A percentile compares a stretch with the other conserved stretches of the same genome.
These are phyloP conservation scores for Dioscorea zingiberensis DNA, from an alignment of 106 monocot genomes.

Conservation along the genomic window DNA sequence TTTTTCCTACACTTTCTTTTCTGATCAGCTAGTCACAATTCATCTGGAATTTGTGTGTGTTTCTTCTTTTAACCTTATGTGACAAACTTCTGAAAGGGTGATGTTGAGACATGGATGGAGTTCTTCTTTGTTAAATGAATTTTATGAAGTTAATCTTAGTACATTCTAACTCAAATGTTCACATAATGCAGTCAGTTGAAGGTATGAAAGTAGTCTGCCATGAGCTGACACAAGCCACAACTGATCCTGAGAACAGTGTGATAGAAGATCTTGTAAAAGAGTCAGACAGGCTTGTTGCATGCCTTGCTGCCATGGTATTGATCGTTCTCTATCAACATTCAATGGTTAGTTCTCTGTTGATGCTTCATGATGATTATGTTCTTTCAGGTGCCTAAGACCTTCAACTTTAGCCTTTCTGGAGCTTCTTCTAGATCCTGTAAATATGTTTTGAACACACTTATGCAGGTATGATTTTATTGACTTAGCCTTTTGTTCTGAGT, in stretches of 20 bases:
- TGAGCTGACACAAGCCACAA: constrained; percentile 61
- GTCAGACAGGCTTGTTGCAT: constrained; percentile 85
- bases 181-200: constrained; percentile 88
- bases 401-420: constrained; percentile 92
- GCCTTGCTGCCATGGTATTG: constrained; percentile 79
- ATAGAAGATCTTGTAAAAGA: constrained; percentile 83
- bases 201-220: constrained; percentile 99
- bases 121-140: no score
- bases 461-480: constrained; percentile 56
- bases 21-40: no score
- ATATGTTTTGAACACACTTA: constrained; percentile 97
- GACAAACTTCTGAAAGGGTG: no score
- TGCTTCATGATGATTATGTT: not conserved
- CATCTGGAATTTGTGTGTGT: no score
- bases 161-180: not conserved
- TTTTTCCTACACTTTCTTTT: no score
- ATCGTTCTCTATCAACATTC: constrained; percentile 1
- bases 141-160: no score
- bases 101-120: no score
- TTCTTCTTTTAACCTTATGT: no score
- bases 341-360: not conserved
- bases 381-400: constrained; percentile 85
- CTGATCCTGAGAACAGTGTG: constrained; percentile 63
- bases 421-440: constrained; percentile 97
- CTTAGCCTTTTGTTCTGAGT: not conserved